Conservation (phyloP, 2,329 filamentous ascomycete genomes). For the Diaporthe eres region DNA sequence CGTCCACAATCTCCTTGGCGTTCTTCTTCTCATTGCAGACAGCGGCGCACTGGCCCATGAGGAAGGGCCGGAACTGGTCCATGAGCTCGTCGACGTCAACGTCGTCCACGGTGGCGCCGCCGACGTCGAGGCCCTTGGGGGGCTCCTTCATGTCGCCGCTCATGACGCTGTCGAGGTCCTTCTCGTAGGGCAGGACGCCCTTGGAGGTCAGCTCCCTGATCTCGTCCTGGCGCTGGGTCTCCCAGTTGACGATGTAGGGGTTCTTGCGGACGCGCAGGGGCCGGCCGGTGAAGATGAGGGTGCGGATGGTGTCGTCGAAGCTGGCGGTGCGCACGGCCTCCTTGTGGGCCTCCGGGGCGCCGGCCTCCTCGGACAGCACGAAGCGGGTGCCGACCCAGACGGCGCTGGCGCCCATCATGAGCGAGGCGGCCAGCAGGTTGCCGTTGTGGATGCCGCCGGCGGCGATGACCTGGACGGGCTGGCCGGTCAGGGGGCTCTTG, state of each 20-base stretch:
- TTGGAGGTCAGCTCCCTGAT: conserved; percentile 92
- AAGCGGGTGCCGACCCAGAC: conserved; percentile 99
- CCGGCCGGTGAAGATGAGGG: conserved; percentile 98
- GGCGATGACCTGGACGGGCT: conserved; percentile 91
- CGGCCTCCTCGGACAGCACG: conserved; percentile 93
- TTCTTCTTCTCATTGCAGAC: conserved; percentile 93
- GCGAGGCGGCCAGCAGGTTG: conserved; percentile 86
- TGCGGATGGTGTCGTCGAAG: conserved; percentile 96
- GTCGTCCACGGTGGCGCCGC: conserved; percentile 76
- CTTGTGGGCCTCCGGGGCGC: conserved; percentile 93
- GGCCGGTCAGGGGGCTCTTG: conserved; percentile 89
- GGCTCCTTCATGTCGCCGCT: conserved; percentile 74
- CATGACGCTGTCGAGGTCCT: conserved; percentile 88
- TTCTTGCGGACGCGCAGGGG: conserved; percentile 95
- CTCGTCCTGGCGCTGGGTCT: conserved; percentile 89
- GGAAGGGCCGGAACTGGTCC: conserved; percentile 90
- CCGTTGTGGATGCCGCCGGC: conserved; percentile 96
- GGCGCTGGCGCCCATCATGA: conserved; percentile 92
- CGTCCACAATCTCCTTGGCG: conserved; percentile 93
- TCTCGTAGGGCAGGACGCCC: conserved; percentile 93
- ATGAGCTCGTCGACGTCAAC: conserved; percentile 84
- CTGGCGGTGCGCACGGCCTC: conserved; percentile 92
- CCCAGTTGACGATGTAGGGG: conserved; percentile 95
- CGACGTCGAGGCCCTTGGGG: conserved; percentile 75
- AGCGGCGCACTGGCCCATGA: conserved; percentile 98